Evolutionary conservation across 163 green algal species (phyloP).

Genomic region (Dunaliella salina): DNA sequence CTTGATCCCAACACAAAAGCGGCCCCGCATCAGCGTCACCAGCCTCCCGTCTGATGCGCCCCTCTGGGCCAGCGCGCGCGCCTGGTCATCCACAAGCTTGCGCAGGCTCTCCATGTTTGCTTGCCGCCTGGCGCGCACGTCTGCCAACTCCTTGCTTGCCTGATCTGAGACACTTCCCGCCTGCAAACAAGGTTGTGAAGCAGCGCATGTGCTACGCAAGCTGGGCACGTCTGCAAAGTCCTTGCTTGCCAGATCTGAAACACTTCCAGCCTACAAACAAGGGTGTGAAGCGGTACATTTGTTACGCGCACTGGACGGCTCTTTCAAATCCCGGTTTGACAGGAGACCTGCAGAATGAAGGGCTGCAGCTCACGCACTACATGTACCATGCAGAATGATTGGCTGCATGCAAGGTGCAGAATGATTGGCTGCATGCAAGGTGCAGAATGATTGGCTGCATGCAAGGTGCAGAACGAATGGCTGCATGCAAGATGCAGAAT

Average conservation of each 20-base stretch:
- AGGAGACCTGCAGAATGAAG: no score
- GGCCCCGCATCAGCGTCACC: constrained; percentile 38
- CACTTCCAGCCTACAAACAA: not conserved
- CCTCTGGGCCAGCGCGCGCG: constrained; percentile 15
- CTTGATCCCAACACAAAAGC: constrained; percentile 69
- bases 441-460: no score
- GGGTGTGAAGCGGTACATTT: not conserved
- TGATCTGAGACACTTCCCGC: constrained; percentile 20
- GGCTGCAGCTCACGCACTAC: no score
- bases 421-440: constrained; percentile 21
- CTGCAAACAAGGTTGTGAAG: constrained; percentile 11
- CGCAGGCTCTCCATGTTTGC: constrained; percentile 50
- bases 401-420: constrained; percentile 11
- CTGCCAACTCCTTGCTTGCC: constrained; percentile 42
- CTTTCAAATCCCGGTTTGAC: no score
- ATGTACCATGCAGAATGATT: no score
- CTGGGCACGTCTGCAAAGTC: not conserved
- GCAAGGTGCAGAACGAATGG: no score
- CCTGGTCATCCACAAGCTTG: constrained; percentile 39
- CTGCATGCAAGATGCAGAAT: no score
- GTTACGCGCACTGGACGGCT: not conserved
- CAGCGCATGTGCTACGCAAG: not conserved
- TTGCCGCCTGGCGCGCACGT: constrained; percentile 38
- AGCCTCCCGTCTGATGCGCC: constrained; percentile 21
- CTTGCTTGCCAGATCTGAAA: not conserved